Percentiles rank a stretch among this genome's conserved stretches.
Evolutionary conservation across 768 basidiomycete genomes (phyloP).

Genomic region (Kwoniella newhampshirensis): DNA sequence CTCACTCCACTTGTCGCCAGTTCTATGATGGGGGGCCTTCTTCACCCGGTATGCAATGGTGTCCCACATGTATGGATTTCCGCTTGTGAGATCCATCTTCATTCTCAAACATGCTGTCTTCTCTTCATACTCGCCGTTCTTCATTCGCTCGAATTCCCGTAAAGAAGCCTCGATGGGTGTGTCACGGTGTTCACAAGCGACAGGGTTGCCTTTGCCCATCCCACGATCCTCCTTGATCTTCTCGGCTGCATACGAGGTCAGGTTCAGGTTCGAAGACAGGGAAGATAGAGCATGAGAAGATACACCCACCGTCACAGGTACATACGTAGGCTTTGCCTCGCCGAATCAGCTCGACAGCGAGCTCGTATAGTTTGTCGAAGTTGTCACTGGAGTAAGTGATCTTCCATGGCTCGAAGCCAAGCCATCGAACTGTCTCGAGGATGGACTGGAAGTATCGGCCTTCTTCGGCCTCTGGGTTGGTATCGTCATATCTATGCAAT

Average conservation of each 20-base stretch:
- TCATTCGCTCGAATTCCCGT: conserved; percentile 86
- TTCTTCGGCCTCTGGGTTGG: conserved; percentile 98
- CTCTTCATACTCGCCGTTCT: conserved; percentile 80
- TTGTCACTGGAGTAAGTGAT: conserved; percentile 99
- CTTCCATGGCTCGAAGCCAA: conserved; percentile 97
- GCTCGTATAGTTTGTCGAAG: conserved; percentile 78
- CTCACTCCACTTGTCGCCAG: conserved; percentile 80
- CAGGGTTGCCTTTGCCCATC: conserved; percentile 71
- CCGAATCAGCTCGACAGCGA: conserved; percentile 84
- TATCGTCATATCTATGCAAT: conserved; percentile 77
- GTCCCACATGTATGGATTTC: conserved; percentile 99
- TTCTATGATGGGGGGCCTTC: conserved; percentile 86
- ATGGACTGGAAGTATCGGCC: conserved; percentile 94
- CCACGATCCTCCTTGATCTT: conserved; percentile 87
- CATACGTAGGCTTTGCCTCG: conserved; percentile 93
- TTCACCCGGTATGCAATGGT: conserved; percentile 92
- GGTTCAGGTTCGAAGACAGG: neutral
- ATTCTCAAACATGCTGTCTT: conserved; percentile 92
- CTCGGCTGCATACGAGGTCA: conserved; percentile 63
- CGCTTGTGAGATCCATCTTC: conserved; percentile 91
- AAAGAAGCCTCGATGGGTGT: conserved; percentile 86
- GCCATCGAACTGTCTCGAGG: conserved; percentile 90
- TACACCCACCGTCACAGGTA: conserved; percentile 81
- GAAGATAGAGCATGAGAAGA: neutral
- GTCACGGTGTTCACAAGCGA: conserved; percentile 79